Base-by-base conservation (phyloP, 202 grass and related monocot genomes). In the Panicum hallii region DNA sequence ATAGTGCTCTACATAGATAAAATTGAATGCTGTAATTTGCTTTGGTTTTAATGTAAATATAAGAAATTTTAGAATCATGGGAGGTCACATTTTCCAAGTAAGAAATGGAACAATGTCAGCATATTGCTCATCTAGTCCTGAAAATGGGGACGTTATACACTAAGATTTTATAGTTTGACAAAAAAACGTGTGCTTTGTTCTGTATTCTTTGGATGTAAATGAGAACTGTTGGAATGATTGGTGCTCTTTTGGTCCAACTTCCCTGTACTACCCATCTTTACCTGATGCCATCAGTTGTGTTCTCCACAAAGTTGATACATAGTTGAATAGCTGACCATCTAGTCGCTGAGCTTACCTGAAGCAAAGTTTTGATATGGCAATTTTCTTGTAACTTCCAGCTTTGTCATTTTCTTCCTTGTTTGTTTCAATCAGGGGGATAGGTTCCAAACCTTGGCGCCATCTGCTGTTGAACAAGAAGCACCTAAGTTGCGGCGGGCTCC, bases 361-460 rank as follows among this genome's bases (percentile, higher is more conserved):
- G 4, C 56, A 61, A 53, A 28, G 42, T 82, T 86, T 83, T 7
- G 19, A 67, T 77, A 14, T 36, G 74, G 16, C 11, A 67, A 36
- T 90, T 68, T 45, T 36, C 23, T 75, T 34, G 70, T 11, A 60
- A 32, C 0, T 28, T 82, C 42, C 42, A 44, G 42, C 32, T 83
- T 79, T 6, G 4, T 74, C 74, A 86, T n/a, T 79, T 63, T 72
- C 6, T 46, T 50, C 17, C 34, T 74, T 82, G 40, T 70, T 79
- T 87, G 67, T 38, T 83, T 32, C 49, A 13, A 75, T 46, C 80
- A 90, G 89, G 89, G 41, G 8, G 45, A 32, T 55, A 79, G 69
- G 60, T 68, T 69, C 11, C 74, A 69, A n/a, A 47, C 36, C 62
- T 5, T 80, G 76, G 55, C 68, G n/a, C 69, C 82, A 52, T 67